Base-by-base conservation (phyloP, 306 rosid genomes). In the Citrullus amarus region DNA sequence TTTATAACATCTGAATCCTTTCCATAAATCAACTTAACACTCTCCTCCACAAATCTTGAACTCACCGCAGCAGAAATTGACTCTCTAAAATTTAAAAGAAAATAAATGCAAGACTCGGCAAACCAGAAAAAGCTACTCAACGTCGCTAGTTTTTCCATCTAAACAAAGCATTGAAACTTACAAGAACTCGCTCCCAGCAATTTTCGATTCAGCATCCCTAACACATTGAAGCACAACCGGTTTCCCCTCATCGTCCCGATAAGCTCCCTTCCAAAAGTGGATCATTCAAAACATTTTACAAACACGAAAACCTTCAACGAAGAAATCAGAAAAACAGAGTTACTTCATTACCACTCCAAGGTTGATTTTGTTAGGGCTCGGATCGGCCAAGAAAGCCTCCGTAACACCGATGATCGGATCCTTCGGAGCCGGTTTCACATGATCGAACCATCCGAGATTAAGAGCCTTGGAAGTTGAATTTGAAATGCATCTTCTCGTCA, bases 171-270 rank as follows among this genome's bases (percentile, higher is more conserved):
- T 13, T 75, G 43, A n/a, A 67, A 76, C 88, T 81, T 78, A 85
- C 88, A 61, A 70, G 60, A 79, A 82, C 56, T 85, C 85, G 9
- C 50, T 59, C n/a, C 85, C 83, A 0, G 72, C 20, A 70, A 85
- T 79, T 70, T 85, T 85, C 14, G 77, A 65, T 69, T 82, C 88
- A 18, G 88, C 88, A 53, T 85, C 82, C 71, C 85, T 46, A 76
- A 85, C 83, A 76, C 88, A 85, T 62, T 82, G 85, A 32, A 85
- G 88, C 80, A 85, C 79, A 2, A 85, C 81, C 14, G 85, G 81
- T 46, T 82, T 82, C 50, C 88, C 88, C 57, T 79, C 55, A 11
- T 85, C 85, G 55, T 82, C 81, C 39, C 88, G 83, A 50, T 85
- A 85, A 70, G 85, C 88, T 58, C 88, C 88, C 88, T 85, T 55